These are phyloP conservation scores for Phellinidium pouzarii DNA, from an alignment of 1,284 basidiomycete species.

Conservation along the genomic window DNA sequence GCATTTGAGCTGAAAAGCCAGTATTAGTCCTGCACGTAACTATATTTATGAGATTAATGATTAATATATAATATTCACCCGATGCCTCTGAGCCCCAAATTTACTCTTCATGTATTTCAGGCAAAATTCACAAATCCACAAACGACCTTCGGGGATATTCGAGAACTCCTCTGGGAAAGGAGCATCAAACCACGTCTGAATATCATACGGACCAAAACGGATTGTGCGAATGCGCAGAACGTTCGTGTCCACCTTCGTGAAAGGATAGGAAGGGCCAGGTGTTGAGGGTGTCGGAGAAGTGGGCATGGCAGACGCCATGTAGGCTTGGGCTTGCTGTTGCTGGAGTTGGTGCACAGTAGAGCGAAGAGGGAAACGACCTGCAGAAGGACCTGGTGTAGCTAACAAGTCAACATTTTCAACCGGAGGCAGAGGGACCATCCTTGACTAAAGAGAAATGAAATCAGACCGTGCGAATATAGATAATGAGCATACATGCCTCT, in stretches of 20 bases:
- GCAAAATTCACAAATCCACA: conserved; percentile 99
- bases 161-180: conserved; percentile 99
- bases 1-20: conserved; percentile 73
- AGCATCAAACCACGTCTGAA: conserved; percentile 98
- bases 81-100: conserved; percentile 83
- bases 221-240: conserved; percentile 77
- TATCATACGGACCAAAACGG: conserved; percentile 91
- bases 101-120: conserved; percentile 97
- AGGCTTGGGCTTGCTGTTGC: conserved; percentile 22
- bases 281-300: conserved; percentile 31
- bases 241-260: conserved; percentile 19
- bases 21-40: conserved; percentile 3
- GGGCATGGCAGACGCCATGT: conserved; percentile 21
- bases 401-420: conserved; percentile 37
- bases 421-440: conserved; percentile 35
- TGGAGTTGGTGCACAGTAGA: conserved; percentile 38
- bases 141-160: conserved; percentile 82
- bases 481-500: conserved; percentile 44
- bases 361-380: conserved; percentile 48
- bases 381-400: conserved; percentile 41
- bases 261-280: conserved; percentile 32
- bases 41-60: background rate
- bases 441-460: conserved; percentile 36
- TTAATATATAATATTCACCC: conserved; percentile 46
- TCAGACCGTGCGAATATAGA: background rate